Evolutionary conservation across 768 basidiomycete species (phyloP).

Genomic region (Austroboletus festivus): DNA sequence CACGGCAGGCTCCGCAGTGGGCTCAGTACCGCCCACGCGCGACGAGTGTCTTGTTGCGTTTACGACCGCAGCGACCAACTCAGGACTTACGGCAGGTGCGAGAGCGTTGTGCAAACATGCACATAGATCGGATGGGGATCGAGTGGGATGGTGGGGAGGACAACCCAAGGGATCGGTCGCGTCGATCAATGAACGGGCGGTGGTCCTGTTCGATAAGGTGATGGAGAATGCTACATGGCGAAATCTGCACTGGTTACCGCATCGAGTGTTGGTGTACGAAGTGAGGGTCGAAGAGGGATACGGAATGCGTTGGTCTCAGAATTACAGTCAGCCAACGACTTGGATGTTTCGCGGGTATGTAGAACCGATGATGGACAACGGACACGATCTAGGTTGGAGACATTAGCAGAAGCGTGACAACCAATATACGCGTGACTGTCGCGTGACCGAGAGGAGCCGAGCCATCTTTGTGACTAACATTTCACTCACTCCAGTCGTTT

Average conservation of each 20-base stretch:
- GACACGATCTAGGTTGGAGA: slow-evolving; percentile 60
- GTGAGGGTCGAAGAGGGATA: slow-evolving; percentile 57
- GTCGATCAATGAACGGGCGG: slow-evolving; percentile 50
- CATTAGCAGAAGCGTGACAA: slow-evolving; percentile 35
- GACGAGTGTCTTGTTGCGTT: slow-evolving; percentile 54
- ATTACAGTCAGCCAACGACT: slow-evolving; percentile 28
- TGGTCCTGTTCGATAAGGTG: slow-evolving; percentile 51
- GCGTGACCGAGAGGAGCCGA: slow-evolving; percentile 22
- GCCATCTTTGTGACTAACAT: no score
- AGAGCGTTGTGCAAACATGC: slow-evolving; percentile 68
- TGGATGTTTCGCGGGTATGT: slow-evolving; percentile 66
- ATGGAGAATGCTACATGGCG: slow-evolving; percentile 53
- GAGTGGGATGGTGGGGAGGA: slow-evolving; percentile 56
- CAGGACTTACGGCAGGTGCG: slow-evolving; percentile 54
- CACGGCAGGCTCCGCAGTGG: slow-evolving; percentile 57
- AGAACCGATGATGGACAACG: slow-evolving; percentile 67
- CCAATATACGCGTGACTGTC: slow-evolving; percentile 26
- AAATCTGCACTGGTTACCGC: slow-evolving; percentile 66
- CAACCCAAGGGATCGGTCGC: slow-evolving; percentile 50
- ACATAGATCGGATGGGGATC: slow-evolving; percentile 42
- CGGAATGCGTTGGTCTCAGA: slow-evolving; percentile 66
- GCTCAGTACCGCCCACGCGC: slow-evolving; percentile 45
- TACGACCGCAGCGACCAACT: slow-evolving; percentile 42
- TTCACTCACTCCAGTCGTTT: no score
- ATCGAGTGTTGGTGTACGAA: slow-evolving; percentile 60